Conservation (phyloP, 2,329 filamentous ascomycete species). For the Venturia oleaginea region DNA sequence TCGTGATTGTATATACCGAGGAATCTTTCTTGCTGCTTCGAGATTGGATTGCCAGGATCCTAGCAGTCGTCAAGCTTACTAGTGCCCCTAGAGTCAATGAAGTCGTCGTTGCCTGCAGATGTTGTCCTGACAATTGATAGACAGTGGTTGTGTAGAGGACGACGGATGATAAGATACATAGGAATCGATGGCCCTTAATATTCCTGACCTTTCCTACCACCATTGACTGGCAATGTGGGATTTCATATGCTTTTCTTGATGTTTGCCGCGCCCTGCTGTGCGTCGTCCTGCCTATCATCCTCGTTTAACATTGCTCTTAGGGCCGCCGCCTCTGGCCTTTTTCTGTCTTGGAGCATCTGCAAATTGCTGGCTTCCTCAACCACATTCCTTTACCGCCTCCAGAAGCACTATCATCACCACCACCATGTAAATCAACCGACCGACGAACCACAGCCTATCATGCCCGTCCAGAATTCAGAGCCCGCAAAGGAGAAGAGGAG, state of each 20-base stretch:
- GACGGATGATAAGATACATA: neutral
- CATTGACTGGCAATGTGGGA: neutral
- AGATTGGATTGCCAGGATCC: neutral
- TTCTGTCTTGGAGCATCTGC: neutral
- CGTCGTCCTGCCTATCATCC: neutral
- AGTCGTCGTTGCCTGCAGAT: neutral
- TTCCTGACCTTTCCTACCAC: neutral
- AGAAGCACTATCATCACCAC: neutral
- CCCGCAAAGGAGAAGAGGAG: neutral
- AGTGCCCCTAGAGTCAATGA: neutral
- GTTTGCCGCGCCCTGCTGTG: neutral
- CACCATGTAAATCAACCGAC: neutral
- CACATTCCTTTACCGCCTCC: conserved; percentile 1
- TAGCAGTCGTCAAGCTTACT: neutral
- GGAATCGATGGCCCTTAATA: neutral
- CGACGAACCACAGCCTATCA: neutral
- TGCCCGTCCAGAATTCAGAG: neutral
- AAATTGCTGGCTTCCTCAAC: neutral
- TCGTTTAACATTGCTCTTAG: neutral
- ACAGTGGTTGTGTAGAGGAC: neutral
- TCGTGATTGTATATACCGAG: neutral
- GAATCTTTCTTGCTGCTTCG: neutral
- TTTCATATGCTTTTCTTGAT: neutral
- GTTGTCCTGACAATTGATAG: conserved; percentile 7
- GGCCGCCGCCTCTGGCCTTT: neutral